Percentiles rank a stretch among this genome's conserved stretches.
Conservation (phyloP, 2,329 filamentous ascomycete species). For the Malbranchea zuffiana region DNA sequence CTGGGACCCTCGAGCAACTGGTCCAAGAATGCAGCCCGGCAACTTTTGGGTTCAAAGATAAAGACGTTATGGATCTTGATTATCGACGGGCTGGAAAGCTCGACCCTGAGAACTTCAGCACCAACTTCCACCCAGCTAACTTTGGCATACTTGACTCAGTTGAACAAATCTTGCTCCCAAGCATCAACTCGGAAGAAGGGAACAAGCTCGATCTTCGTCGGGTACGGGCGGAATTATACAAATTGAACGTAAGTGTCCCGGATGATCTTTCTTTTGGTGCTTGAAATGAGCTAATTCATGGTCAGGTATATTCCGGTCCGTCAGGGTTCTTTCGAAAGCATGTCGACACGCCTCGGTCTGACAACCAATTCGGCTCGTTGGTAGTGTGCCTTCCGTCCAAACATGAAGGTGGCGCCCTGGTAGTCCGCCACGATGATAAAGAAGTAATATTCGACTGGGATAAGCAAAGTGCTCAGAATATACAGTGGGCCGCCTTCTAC, state of each 20-base stretch:
- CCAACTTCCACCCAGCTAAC: slow-evolving; percentile 43
- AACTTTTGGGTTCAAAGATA: slow-evolving; percentile 37
- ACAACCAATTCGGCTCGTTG: slow-evolving; percentile 42
- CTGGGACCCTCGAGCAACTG: slow-evolving; percentile 15
- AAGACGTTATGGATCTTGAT: slow-evolving; percentile 42
- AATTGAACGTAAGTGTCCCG: slow-evolving; percentile 39
- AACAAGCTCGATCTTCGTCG: slow-evolving; percentile 20
- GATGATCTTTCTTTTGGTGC: not conserved
- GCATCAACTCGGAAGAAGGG: slow-evolving; percentile 11
- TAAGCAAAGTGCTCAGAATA: slow-evolving; percentile 13
- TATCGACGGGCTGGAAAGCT: slow-evolving; percentile 46
- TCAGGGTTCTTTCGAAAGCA: slow-evolving; percentile 43
- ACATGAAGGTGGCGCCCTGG: slow-evolving; percentile 25
- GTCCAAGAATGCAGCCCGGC: slow-evolving; percentile 34
- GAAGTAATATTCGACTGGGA: slow-evolving; percentile 23
- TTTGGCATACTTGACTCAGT: slow-evolving; percentile 44
- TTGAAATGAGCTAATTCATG: slow-evolving; percentile 1
- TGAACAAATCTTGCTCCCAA: slow-evolving; percentile 37
- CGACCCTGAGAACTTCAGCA: slow-evolving; percentile 38
- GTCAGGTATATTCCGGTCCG: slow-evolving; percentile 42
- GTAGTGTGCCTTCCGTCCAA: slow-evolving; percentile 41
- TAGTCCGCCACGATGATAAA: slow-evolving; percentile 25
- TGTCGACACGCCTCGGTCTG: slow-evolving; percentile 44
- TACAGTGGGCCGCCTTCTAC: slow-evolving; percentile 32
- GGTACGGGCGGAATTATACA: slow-evolving; percentile 46